Evolutionary conservation across 2,329 filamentous ascomycete species (phyloP).

Genomic region (Penicillium sp.): DNA sequence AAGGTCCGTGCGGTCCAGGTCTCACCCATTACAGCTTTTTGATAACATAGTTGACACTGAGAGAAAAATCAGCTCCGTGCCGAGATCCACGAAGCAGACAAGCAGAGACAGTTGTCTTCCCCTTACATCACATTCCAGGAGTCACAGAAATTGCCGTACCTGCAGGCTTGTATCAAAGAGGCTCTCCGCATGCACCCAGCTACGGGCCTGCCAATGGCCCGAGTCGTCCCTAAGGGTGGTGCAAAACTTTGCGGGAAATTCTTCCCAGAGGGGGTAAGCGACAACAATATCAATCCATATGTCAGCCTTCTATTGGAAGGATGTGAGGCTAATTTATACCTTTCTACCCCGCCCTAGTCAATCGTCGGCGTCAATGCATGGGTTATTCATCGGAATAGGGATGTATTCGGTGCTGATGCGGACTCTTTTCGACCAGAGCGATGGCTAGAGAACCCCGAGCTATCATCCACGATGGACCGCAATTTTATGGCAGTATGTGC

Average conservation of each 20-base stretch:
- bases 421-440: neutral
- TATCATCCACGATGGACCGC: too few species aligned
- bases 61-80: too few species aligned
- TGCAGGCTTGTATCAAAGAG: neutral
- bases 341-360: neutral
- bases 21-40: too few species aligned
- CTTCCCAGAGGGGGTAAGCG: neutral
- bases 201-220: neutral
- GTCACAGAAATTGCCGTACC: neutral
- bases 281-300: neutral
- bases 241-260: neutral
- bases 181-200: neutral
- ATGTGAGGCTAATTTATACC: too few species aligned
- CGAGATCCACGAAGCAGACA: too few species aligned
- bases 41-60: too few species aligned
- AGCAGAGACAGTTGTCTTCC: too few species aligned
- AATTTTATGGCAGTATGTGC: too few species aligned
- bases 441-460: neutral
- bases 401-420: neutral
- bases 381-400: neutral
- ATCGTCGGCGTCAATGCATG: neutral
- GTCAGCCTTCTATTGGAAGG: neutral
- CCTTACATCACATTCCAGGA: too few species aligned
- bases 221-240: neutral
- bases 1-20: too few species aligned